These are phyloP conservation scores for Epichloe sylvatica DNA, from an alignment of 2,329 filamentous ascomycete species.

Conservation along the genomic window DNA sequence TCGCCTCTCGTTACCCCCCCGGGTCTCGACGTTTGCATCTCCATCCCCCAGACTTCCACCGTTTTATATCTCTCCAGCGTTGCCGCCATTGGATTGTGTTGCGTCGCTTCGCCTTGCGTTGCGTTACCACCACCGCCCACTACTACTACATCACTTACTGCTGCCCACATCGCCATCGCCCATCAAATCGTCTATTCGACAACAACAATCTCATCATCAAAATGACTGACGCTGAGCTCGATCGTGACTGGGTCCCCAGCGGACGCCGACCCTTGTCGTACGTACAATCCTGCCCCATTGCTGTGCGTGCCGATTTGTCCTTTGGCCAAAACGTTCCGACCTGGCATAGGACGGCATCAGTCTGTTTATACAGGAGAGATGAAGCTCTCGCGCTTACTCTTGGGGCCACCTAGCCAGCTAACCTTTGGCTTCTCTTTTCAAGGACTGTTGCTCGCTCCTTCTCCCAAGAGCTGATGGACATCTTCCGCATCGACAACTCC, in stretches of 20 bases:
- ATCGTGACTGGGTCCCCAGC: constrained; percentile 69
- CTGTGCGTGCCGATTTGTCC: neutral
- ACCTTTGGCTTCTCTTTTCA: constrained; percentile 7
- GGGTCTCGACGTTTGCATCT: neutral
- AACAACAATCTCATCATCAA: constrained; percentile 11
- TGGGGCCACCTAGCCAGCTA: neutral
- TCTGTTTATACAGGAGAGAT: neutral
- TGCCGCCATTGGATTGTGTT: neutral
- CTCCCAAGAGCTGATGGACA: constrained; percentile 70
- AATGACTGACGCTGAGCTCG: constrained; percentile 52
- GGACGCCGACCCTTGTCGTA: constrained; percentile 72
- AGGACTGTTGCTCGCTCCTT: constrained; percentile 83
- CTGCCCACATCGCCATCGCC: neutral
- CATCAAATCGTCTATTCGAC: neutral
- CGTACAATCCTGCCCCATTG: constrained; percentile 23
- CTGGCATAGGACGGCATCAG: neutral
- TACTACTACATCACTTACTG: neutral
- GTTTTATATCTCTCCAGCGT: neutral
- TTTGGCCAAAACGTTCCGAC: neutral
- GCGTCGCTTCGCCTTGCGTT: neutral
- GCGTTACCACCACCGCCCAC: neutral
- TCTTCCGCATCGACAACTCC: constrained; percentile 76
- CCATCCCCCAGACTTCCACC: neutral
- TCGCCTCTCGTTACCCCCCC: constrained; percentile 1
- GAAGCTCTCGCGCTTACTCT: neutral